A percentile compares a stretch with the other conserved stretches of the same genome.
Conservation (phyloP, 2,329 filamentous ascomycete genomes). For the Xylaria sp. region DNA sequence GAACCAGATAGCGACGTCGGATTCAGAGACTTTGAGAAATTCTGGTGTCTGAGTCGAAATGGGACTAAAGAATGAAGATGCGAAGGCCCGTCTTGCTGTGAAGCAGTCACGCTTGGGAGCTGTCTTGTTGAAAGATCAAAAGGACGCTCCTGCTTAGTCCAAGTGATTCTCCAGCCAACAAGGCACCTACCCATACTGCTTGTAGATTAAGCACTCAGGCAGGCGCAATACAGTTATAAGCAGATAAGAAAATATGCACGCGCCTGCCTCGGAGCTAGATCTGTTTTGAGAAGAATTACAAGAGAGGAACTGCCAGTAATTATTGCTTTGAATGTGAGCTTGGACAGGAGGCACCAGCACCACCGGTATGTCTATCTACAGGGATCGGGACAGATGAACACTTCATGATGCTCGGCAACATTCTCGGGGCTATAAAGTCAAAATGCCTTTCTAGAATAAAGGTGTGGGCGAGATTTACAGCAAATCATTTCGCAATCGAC, state of each 20-base stretch:
- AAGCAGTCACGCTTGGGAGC: conserved; percentile 5
- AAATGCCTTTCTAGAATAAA: background rate
- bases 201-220: background rate
- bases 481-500: background rate
- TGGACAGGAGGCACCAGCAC: background rate
- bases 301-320: background rate
- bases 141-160: conserved; percentile 12
- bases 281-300: background rate
- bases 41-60: background rate
- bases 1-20: background rate
- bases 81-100: background rate
- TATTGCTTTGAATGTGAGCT: background rate
- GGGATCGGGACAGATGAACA: background rate
- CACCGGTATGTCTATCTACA: background rate
- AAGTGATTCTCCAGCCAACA: background rate
- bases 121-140: background rate
- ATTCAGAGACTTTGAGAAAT: background rate
- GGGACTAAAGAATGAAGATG: background rate
- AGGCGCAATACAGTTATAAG: background rate
- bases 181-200: background rate
- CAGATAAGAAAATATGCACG: background rate
- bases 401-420: background rate
- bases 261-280: background rate
- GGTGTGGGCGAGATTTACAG: background rate
- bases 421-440: background rate